Conservation (phyloP, 495 filamentous ascomycete genomes). For the Amniculicola lignicola region DNA sequence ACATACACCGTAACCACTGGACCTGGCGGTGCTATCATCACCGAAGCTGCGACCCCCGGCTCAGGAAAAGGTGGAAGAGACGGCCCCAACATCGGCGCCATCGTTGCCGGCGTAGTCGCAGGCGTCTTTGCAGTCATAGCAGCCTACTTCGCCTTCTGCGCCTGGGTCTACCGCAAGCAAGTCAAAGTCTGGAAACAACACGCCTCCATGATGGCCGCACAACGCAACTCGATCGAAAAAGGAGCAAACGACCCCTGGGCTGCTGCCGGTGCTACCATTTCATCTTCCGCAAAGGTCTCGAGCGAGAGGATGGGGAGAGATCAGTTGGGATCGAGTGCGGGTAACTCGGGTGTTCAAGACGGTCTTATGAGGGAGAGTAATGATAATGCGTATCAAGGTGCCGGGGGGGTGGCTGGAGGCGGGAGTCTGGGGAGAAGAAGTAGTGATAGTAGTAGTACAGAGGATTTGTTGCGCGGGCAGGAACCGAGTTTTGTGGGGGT, state of each 20-base stretch:
- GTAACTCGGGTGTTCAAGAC: neutral
- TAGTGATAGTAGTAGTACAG: conserved; percentile 44
- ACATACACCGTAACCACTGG: conserved; percentile 65
- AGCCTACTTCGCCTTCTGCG: conserved; percentile 66
- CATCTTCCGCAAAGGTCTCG: conserved; percentile 15
- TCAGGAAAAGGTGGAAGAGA: conserved; percentile 18
- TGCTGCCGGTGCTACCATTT: conserved; percentile 15
- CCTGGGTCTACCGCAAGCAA: conserved; percentile 65
- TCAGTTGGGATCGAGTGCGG: conserved; percentile 1
- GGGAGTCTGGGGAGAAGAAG: conserved; percentile 31
- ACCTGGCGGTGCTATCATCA: conserved; percentile 54
- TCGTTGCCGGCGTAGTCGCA: conserved; percentile 62
- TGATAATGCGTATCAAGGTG: conserved; percentile 36
- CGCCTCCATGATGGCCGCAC: conserved; percentile 53
- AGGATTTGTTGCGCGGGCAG: conserved; percentile 58
- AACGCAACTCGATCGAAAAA: conserved; percentile 36
- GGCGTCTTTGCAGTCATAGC: conserved; percentile 57
- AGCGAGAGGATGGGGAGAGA: conserved; percentile 1
- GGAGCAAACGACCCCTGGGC: conserved; percentile 11
- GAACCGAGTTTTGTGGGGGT: conserved; percentile 69
- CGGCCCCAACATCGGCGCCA: conserved; percentile 43
- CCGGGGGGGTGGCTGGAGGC: conserved; percentile 3
- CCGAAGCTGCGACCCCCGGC: conserved; percentile 41
- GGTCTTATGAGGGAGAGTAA: conserved; percentile 1
- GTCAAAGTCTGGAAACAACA: conserved; percentile 60